These are phyloP conservation scores for Tuber calosporum DNA, from an alignment of 495 filamentous ascomycete species.

Conservation along the genomic window DNA sequence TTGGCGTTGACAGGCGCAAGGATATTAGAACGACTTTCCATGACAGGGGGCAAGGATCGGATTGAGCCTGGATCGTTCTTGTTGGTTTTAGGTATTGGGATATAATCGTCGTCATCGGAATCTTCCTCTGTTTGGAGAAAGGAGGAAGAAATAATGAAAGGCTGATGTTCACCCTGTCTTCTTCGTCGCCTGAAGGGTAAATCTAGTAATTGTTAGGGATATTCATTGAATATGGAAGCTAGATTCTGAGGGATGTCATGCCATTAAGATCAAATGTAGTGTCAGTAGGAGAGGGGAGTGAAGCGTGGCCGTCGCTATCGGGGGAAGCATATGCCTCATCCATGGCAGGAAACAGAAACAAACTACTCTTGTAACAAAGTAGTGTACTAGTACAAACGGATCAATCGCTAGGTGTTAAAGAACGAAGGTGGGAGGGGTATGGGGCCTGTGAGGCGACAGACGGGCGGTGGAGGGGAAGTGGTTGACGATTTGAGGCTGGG, in stretches of 20 bases:
- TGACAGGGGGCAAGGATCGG: conserved; percentile 12
- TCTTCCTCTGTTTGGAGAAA: conserved; percentile 18
- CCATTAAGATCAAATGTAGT: conserved; percentile 38
- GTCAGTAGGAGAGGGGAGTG: conserved; percentile 39
- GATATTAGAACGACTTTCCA: conserved; percentile 12
- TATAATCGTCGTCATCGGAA: conserved; percentile 14
- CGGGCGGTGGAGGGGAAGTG: neutral
- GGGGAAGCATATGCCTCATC: conserved; percentile 40
- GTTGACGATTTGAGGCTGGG: neutral
- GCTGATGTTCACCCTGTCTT: conserved; percentile 8
- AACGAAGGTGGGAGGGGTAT: neutral
- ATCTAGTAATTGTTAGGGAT: conserved; percentile 13
- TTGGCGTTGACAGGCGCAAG: conserved; percentile 19
- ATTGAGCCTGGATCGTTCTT: conserved; percentile 17
- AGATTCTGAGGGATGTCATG: conserved; percentile 7
- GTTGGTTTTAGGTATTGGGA: conserved; percentile 20
- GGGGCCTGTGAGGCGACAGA: neutral
- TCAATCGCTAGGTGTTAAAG: neutral
- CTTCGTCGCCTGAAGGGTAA: conserved; percentile 22
- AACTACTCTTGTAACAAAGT: conserved; percentile 3
- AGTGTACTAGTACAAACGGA: neutral
- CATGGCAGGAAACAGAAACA: conserved; percentile 22
- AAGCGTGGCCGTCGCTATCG: conserved; percentile 40
- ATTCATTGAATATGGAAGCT: neutral
- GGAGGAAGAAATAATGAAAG: conserved; percentile 19